Base-by-base conservation (phyloP, 352 stramenopile species). In the Saprolegnia parasitica region DNA sequence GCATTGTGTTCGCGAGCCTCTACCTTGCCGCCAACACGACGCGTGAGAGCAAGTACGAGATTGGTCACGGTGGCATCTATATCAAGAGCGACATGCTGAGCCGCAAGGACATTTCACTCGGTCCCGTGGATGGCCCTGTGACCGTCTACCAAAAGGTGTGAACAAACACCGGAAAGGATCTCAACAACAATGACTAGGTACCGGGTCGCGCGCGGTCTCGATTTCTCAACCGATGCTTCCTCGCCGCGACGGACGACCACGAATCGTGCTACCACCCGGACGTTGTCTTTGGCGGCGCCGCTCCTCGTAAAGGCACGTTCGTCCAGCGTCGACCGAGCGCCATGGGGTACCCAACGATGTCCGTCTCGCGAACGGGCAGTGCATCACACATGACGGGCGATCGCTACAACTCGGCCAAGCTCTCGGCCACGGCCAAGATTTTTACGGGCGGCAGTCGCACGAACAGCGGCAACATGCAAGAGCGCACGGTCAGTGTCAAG, bases 41-140 rank as follows among this genome's bases (percentile, higher is more conserved):
- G 4, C 5, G 23, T 46, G 50, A 42, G 0, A 8, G 5, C 29
- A n/a, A 21, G 6, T 70, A 40, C 23, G 63, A 70, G 29, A 70
- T 70, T n/a, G 63, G 63, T 5, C 24, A 70, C 37, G 63, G 63
- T 13, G 42, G 42, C 5, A 63, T 70, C 35, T 70, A 26, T n/a
- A 60, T 60, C 35, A 24, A 60, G 35, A 24, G n/a, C 35, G 52
- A 60, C 9, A 3, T 26, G 24, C 52, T 60, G 11, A n/a, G 13
- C 11, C 52, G 52, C 13, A 60, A 40, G 8, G 52, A 60, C 11
- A 15, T 60, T n/a, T n/a, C 11, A 49, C 42, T 49, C 3, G 29
- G 29, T 5, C 52, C 24, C 11, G 24, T 60, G 3, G 52, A 60
- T 4, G 52, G 35, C 52, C 13, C 52, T 16, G 13, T 20, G 11